A percentile compares a stretch with the other conserved stretches of the same genome.
Conservation (phyloP, 225 moss, liverwort and hornwort genomes). For the Antitrichia curtipendula region DNA sequence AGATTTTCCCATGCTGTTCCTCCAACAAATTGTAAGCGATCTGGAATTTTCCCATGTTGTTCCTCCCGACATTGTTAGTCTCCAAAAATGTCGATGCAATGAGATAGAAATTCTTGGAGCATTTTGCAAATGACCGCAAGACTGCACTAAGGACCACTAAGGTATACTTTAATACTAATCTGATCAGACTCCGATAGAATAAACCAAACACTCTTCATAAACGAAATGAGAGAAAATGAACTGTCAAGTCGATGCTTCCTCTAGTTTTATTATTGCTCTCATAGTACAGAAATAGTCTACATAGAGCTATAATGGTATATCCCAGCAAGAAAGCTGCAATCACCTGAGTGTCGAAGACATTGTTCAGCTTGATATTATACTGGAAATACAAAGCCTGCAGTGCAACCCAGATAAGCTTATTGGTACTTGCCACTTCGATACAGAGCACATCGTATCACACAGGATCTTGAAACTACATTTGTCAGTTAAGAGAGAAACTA, state of each 20-base stretch:
- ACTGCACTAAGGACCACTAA: background rate
- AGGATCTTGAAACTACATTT: background rate
- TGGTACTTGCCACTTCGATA: background rate
- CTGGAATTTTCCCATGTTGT: constrained; percentile 22
- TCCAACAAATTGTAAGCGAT: constrained; percentile 61
- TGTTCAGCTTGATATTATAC: constrained; percentile 66
- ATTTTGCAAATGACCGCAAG: background rate
- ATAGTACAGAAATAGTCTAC: background rate
- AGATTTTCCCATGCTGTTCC: constrained; percentile 48
- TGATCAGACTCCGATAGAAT: background rate
- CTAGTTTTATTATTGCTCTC: background rate
- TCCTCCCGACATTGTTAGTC: background rate
- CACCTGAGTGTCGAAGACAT: constrained; percentile 76
- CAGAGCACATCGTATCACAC: background rate
- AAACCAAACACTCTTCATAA: background rate
- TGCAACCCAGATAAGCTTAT: background rate
- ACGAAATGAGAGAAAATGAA: background rate
- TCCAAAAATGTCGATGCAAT: background rate
- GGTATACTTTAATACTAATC: background rate
- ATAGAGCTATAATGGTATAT: background rate
- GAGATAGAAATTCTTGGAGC: background rate
- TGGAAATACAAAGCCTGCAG: constrained; percentile 69
- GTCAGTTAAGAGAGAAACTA: background rate
- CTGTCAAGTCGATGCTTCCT: background rate
- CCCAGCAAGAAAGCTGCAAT: background rate